Evolutionary conservation across 2,329 filamentous ascomycete genomes (phyloP).

Genomic region (Taxawa tesnikishii): DNA sequence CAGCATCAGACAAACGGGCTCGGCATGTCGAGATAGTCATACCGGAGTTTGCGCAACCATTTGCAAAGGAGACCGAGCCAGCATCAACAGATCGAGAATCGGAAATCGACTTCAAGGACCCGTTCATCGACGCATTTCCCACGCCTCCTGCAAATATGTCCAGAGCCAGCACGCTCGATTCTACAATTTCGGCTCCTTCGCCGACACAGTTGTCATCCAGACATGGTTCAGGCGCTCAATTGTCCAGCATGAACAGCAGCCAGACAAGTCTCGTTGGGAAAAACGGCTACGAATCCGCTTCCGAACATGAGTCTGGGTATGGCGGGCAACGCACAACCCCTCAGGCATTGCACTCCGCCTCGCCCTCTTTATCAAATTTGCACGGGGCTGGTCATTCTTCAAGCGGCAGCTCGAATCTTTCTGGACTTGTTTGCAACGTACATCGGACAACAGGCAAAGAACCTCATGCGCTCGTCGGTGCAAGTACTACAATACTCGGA

Average conservation of each 20-base stretch:
- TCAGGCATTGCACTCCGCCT: constrained; percentile 1
- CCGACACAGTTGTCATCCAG: constrained; percentile 27
- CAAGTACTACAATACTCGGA: constrained; percentile 86
- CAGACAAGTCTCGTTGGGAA: constrained; percentile 32
- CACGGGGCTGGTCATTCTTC: constrained; percentile 18
- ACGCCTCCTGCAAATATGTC: constrained; percentile 27
- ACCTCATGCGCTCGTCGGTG: constrained; percentile 82
- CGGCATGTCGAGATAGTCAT: constrained; percentile 40
- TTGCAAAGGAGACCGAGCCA: constrained; percentile 23
- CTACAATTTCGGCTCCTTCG: constrained; percentile 30
- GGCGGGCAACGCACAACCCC: constrained; percentile 8
- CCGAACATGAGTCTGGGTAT: constrained; percentile 20
- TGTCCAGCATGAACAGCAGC: constrained; percentile 31
- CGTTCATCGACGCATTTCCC: constrained; percentile 13
- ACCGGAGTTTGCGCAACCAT: constrained; percentile 30
- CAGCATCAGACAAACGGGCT: not conserved
- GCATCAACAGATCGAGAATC: constrained; percentile 14
- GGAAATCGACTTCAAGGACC: constrained; percentile 12
- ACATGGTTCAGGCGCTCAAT: constrained; percentile 22
- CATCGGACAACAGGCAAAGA: constrained; percentile 80
- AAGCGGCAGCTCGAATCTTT: constrained; percentile 46
- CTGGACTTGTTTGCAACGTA: constrained; percentile 56
- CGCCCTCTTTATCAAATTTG: constrained; percentile 6
- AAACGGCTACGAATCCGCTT: constrained; percentile 27
- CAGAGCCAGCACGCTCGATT: constrained; percentile 35